phyloP scores from a whole-genome alignment of 1,284 basidiomycete genomes.

The Pholiota adiposa region DNA sequence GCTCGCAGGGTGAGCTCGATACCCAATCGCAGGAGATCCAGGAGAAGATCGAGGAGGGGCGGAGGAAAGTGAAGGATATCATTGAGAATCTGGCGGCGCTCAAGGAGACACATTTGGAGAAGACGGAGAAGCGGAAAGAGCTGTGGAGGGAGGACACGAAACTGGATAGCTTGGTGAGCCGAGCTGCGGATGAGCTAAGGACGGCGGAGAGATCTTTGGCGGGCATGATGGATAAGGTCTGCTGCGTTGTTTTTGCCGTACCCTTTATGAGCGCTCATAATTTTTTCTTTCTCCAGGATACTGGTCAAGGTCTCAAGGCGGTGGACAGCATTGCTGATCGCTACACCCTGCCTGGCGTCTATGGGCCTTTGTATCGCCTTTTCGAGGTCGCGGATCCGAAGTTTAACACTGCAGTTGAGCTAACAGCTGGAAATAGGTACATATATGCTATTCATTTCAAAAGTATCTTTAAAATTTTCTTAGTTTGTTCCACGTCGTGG shows the following conservation, averaged over 20 bases:
- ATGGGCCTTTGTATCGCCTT: conserved; percentile 93
- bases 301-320: conserved; percentile 83
- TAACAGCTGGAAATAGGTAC: conserved; percentile 93
- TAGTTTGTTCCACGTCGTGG: conserved; percentile 96
- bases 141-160: conserved; percentile 96
- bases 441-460: neutral
- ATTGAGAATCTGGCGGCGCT: conserved; percentile 66
- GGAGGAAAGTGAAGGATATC: conserved; percentile 68
- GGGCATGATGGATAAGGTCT: conserved; percentile 95
- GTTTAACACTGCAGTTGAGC: conserved; percentile 93
- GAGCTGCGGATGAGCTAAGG: conserved; percentile 82
- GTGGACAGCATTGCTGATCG: conserved; percentile 83
- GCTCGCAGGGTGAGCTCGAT: conserved; percentile 60
- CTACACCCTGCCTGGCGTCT: conserved; percentile 78
- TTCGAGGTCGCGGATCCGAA: conserved; percentile 90
- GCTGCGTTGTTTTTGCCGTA: neutral
- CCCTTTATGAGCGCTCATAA: neutral
- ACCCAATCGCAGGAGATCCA: conserved; percentile 65
- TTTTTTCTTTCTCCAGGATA: conserved; percentile 80
- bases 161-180: conserved; percentile 75
- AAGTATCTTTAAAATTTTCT: neutral
- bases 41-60: conserved; percentile 78
- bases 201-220: conserved; percentile 81
- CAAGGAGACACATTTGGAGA: conserved; percentile 74
- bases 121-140: conserved; percentile 87